Conservation (phyloP, 1,284 basidiomycete species). For the Psilocybe mexicana region DNA sequence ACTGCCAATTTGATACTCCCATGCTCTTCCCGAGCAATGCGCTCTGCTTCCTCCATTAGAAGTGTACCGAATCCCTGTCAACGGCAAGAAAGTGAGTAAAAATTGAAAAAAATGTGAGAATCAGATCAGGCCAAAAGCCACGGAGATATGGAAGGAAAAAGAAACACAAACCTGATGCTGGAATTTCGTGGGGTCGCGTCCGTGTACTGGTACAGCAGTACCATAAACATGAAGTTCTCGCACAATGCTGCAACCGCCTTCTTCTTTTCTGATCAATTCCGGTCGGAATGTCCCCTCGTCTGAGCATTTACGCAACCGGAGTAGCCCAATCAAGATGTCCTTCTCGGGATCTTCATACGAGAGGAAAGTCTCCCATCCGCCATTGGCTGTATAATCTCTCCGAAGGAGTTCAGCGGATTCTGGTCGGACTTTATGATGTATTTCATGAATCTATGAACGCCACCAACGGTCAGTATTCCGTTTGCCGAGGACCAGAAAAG, state of each 20-base stretch:
- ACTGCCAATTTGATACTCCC: constrained; percentile 94
- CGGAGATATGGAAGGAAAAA: constrained; percentile 3
- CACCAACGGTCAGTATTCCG: constrained; percentile 10
- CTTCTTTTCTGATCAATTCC: constrained; percentile 79
- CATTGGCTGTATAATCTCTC: constrained; percentile 96
- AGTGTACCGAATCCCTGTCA: constrained; percentile 90
- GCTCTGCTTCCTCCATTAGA: constrained; percentile 98
- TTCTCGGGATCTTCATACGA: constrained; percentile 98
- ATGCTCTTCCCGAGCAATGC: constrained; percentile 98
- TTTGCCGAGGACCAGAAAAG: constrained; percentile 7
- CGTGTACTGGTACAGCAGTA: constrained; percentile 96
- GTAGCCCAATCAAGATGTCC: constrained; percentile 94
- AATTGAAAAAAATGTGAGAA: neutral
- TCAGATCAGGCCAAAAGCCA: neutral
- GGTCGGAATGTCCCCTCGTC: constrained; percentile 96
- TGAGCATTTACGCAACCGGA: constrained; percentile 93
- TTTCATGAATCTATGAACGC: constrained; percentile 84
- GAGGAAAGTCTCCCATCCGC: constrained; percentile 99
- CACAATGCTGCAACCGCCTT: constrained; percentile 91
- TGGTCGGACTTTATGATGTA: constrained; percentile 96
- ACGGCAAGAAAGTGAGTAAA: constrained; percentile 2
- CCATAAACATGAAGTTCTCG: constrained; percentile 99
- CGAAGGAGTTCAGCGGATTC: constrained; percentile 97
- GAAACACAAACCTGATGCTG: constrained; percentile 76
- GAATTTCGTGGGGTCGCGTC: constrained; percentile 96